Conservation (phyloP, 352 stramenopile species). For the Globisporangium heterothallicum region DNA sequence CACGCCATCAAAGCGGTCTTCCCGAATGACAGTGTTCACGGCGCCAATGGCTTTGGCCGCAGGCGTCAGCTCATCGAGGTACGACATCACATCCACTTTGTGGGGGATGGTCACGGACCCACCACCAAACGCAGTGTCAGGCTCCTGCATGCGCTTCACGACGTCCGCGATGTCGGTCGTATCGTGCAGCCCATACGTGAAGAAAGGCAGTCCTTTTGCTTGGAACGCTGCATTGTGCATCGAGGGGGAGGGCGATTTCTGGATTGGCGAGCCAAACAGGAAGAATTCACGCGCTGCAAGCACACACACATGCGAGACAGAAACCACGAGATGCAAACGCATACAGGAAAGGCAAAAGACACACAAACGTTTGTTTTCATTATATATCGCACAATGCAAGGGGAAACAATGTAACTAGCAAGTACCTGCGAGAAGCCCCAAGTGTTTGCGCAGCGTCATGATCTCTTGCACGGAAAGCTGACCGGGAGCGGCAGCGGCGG, state of each 20-base stretch:
- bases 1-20: constrained; percentile 36
- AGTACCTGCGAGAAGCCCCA: constrained; percentile 81
- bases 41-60: constrained; percentile 95
- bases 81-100: constrained; percentile 93
- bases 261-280: constrained; percentile 96
- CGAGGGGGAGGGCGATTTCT: constrained; percentile 92
- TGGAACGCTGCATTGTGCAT: constrained; percentile 97
- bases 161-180: constrained; percentile 44
- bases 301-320: neutral
- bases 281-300: constrained; percentile 81
- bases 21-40: constrained; percentile 95
- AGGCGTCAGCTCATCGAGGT: constrained; percentile 91
- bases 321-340: constrained; percentile 18
- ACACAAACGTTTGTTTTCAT: constrained; percentile 7
- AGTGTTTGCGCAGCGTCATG: constrained; percentile 77
- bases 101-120: constrained; percentile 97
- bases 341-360: constrained; percentile 8
- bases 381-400: constrained; percentile 4
- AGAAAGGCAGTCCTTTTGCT: constrained; percentile 68
- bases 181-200: constrained; percentile 89
- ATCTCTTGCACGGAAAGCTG: constrained; percentile 95
- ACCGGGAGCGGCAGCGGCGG: constrained; percentile 91
- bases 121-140: constrained; percentile 82
- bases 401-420: constrained; percentile 19
- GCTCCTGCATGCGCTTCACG: constrained; percentile 33